Evolutionary conservation across 2,329 filamentous ascomycete species (phyloP), one percentile per base, ranked within the genome.

Genomic region (Myriosclerotinia duriaeana): DNA sequence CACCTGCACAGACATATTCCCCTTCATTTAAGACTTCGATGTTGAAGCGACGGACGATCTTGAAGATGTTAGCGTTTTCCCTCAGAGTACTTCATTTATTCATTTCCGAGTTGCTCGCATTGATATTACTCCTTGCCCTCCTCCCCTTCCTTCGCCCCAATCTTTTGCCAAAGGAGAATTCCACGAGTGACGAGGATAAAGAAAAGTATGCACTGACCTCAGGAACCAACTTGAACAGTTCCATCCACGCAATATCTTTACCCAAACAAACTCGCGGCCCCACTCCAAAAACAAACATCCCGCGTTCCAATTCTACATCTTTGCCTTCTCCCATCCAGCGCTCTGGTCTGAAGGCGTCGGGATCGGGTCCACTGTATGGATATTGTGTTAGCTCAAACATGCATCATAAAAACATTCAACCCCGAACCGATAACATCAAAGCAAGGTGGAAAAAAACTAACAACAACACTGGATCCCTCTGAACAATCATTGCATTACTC

Each of bases 401-500:
- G 44, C n/a, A n/a, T 48, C 20, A 6, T 5, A 44, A 15, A 17
- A 2, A 15, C 12, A n/a, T 44, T 17, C 8, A 12, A 6, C 8
- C 44, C 44, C n/a, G 30, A 34, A 5, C 20, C 20, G 17, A 46
- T n/a, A 46, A 3, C 44, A 8, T 3, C 17, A 17, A 20, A 46
- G 8, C 12, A 38, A 12, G 0, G 3, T 2, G 5, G 2, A 34
- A 15, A 11, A 2, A 38, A 2, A 26, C 56, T 50, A 22, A 60
- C 58, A 85, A 87, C 0, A 81, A 76, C 0, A 74, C 74, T 52
- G 73, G 77, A 68, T 85, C 81, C 0, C 84, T 77, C 59, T 84
- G 82, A 64, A 87, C 71, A 2, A 84, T 83, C 78, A 83, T 84
- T 2, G 82, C 82, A 63, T 85, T 85, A 44, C 83, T 78, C 0